These are phyloP conservation scores for Yamagishiella unicocca DNA, from an alignment of 139 green algal species.

Conservation along the genomic window DNA sequence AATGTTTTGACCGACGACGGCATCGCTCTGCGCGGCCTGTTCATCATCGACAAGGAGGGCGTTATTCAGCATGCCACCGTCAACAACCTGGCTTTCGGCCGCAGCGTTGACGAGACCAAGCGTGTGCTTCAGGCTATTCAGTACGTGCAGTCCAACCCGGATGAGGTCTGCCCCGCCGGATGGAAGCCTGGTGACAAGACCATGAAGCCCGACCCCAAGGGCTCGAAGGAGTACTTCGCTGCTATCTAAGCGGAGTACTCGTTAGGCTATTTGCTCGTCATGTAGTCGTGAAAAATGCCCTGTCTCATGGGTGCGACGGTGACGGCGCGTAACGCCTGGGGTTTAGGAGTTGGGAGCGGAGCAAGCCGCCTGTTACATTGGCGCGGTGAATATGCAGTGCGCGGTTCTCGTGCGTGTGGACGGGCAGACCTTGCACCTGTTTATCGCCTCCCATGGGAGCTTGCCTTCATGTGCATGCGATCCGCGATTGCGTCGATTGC, in stretches of 20 bases:
- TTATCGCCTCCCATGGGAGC: too few relatives aligned
- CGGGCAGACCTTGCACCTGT: background rate
- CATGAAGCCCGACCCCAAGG: conserved; percentile 66
- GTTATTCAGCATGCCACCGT: conserved; percentile 94
- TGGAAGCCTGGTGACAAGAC: conserved; percentile 92
- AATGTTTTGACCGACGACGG: conserved; percentile 89
- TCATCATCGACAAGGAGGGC: conserved; percentile 96
- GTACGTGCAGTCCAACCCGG: conserved; percentile 89
- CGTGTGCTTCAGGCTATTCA: conserved; percentile 93
- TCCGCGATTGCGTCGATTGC: background rate
- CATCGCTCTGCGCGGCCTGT: conserved; percentile 90
- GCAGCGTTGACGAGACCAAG: conserved; percentile 97
- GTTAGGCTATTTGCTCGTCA: too few relatives aligned
- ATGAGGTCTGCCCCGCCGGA: conserved; percentile 95
- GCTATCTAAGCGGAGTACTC: conserved; percentile 33
- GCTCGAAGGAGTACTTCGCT: conserved; percentile 55
- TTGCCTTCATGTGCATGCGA: background rate
- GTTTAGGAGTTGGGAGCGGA: background rate
- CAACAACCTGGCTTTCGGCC: conserved; percentile 97
- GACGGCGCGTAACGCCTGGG: background rate
- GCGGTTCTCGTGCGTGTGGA: background rate
- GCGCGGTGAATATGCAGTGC: background rate
- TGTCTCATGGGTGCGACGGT: background rate
- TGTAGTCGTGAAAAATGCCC: too few relatives aligned
- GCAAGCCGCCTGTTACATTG: background rate